Percentiles rank a stretch among this genome's conserved stretches.
Conservation (phyloP, 208 protist species). For the Trichomonas gallinae region DNA sequence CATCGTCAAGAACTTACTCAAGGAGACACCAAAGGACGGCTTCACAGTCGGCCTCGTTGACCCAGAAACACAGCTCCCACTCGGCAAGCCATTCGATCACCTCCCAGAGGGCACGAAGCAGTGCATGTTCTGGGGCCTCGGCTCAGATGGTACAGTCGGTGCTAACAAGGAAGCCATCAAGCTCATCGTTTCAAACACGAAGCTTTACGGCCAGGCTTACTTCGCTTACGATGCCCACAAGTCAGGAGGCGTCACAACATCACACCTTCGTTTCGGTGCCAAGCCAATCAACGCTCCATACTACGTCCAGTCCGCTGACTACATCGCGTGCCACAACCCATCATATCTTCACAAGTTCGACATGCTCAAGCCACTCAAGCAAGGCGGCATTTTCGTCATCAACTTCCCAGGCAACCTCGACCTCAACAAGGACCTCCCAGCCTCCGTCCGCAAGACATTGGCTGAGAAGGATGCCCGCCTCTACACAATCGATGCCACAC, state of each 20-base stretch:
- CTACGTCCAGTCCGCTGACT: slow-evolving; percentile 47
- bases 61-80: slow-evolving; percentile 51
- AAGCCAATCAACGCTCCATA: no score
- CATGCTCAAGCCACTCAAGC: no score
- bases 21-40: slow-evolving; percentile 37
- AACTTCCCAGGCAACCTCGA: slow-evolving; percentile 43
- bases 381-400: slow-evolving; percentile 52
- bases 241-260: slow-evolving; percentile 24
- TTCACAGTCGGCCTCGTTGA: slow-evolving; percentile 56
- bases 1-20: slow-evolving; percentile 50
- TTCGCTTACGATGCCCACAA: no score
- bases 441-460: slow-evolving; percentile 43
- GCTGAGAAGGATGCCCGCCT: slow-evolving; percentile 31
- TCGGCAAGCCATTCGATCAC: slow-evolving; percentile 25
- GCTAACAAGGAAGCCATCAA: slow-evolving; percentile 60
- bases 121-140: slow-evolving; percentile 13
- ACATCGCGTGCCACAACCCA: slow-evolving; percentile 49
- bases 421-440: no score
- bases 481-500: no score
- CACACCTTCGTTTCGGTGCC: slow-evolving; percentile 54
- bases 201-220: no score
- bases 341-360: slow-evolving; percentile 49
- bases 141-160: slow-evolving; percentile 56
- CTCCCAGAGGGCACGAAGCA: neutral
- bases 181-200: no score